Base-by-base conservation (phyloP, 345 rosid genomes). In the Trapa incisa region DNA sequence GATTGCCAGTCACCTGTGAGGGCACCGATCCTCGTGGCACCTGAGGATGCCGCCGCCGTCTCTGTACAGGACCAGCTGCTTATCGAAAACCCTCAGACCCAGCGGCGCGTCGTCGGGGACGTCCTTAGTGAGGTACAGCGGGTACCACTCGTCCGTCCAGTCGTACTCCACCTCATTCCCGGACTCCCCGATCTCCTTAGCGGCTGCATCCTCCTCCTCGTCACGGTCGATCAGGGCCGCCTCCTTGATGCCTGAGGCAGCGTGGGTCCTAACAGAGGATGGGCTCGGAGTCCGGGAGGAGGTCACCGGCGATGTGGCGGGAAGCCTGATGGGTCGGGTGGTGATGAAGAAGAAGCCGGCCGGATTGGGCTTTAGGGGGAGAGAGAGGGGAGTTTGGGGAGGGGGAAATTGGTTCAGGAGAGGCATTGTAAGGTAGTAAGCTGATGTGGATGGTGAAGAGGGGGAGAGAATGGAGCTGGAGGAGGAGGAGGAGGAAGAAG, bases 91-190 rank as follows among this genome's bases (percentile, higher is more conserved):
- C 33, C 85, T 85, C 65, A 93, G 94, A 0, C 97, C 98, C 12
- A 90, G 73, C n/a, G 98, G 97, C 1, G 98, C 87, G 77, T 93
- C 97, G 43, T 88, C 88, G 0, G 97, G 97, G 0, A 93, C 79
- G 75, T 93, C 92, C 72, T 72, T 78, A 22, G 92, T 74, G 39
- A 93, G 88, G 69, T 92, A 92, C 77, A 92, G 77, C 12, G 97
- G 98, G 65, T 89, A 92, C 98, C 98, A 88, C 45, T 92, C 98
- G 72, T 92, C 88, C 3, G 82, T 84, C 98, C 97, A 92, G 70
- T 92, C 84, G 65, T 89, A 89, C 37, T 78, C 83, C 2, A 78
- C 89, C 78, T 5, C 36, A 3, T 65, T 37, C 33, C 36, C 35
- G 6, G 8, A 67, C 32, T 47, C 72, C 47, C 47, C 66, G n/a